phyloP scores from a whole-genome alignment of 352 stramenopile species.

The Albugo laibachii region DNA sequence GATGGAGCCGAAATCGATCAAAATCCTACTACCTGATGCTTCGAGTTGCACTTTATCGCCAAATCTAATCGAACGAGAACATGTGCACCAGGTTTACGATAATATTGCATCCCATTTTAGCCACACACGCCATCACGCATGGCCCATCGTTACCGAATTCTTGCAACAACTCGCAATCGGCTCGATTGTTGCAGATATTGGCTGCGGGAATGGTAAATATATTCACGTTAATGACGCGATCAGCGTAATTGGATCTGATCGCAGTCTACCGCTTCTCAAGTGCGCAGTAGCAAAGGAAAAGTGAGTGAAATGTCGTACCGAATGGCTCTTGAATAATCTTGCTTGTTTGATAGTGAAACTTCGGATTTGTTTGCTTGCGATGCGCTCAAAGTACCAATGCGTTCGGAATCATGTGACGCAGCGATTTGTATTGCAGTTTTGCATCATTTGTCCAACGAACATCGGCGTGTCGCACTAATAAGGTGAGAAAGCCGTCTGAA shows the following conservation, averaged over 20 bases:
- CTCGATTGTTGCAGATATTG: constrained; percentile 51
- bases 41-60: no score
- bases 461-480: constrained; percentile 43
- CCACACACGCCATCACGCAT: constrained; percentile 63
- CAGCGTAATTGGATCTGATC: constrained; percentile 49
- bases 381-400: constrained; percentile 38
- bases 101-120: constrained; percentile 69
- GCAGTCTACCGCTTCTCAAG: constrained; percentile 54
- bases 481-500: constrained; percentile 12
- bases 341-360: constrained; percentile 7
- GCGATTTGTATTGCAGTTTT: constrained; percentile 67
- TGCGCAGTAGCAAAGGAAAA: constrained; percentile 15
- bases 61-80: constrained; percentile 32
- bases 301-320: constrained; percentile 9
- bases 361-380: constrained; percentile 49
- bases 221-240: constrained; percentile 30
- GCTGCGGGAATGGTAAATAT: constrained; percentile 77
- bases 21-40: no score
- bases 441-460: constrained; percentile 63
- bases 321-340: not conserved
- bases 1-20: no score
- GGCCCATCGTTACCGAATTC: constrained; percentile 56
- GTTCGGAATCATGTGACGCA: constrained; percentile 38
- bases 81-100: constrained; percentile 76
- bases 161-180: constrained; percentile 18